Base-by-base conservation (phyloP, 495 filamentous ascomycete species). In the Cryomyces antarcticus region DNA sequence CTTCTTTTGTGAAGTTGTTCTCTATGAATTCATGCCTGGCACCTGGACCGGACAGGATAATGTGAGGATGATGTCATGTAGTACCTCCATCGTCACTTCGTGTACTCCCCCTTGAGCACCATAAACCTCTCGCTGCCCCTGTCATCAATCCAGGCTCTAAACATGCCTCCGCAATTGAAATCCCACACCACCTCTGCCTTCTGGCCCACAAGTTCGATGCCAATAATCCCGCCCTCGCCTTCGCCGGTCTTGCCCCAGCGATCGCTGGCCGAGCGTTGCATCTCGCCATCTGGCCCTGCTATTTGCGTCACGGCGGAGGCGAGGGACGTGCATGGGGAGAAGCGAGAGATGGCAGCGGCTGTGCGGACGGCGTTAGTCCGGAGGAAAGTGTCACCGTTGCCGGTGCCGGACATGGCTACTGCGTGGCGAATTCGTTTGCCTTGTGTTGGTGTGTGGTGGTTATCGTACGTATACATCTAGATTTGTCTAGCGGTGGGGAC, bases 131-230 rank as follows among this genome's bases (percentile, higher is more conserved):
- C 69, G 30, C 59, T 60, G 4, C 78, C 83, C 35, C 74, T 48
- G 31, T 68, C 70, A 46, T 82, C 74, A 30, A 83, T 57, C 71
- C 77, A 89, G 6, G 80, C 82, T 29, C 85, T 67, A 60, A 82
- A 92, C 82, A 95, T 88, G 0, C 87, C 87, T 4, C 77, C 80
- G 51, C 82, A 93, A 55, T 95, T 93, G 57, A 80, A 82, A 51
- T 84, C 80, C 41, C 69, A 74, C 28, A 81, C 64, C n/a, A 85
- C 64, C 37, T 63, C 61, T 0, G 69, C 70, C 45, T 65, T 44
- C 41, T 49, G 51, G 12, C 75, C 57, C 3, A 67, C 61, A 5
- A 70, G 61, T 47, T 93, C 84, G 41, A 93, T 80, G 0, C 83
- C 87, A 49, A 95, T 93, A 38, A 93, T 78, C 0, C 87, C 86